phyloP scores from a whole-genome alignment of 2,329 filamentous ascomycete species.

The Bipolaris oryzae region DNA sequence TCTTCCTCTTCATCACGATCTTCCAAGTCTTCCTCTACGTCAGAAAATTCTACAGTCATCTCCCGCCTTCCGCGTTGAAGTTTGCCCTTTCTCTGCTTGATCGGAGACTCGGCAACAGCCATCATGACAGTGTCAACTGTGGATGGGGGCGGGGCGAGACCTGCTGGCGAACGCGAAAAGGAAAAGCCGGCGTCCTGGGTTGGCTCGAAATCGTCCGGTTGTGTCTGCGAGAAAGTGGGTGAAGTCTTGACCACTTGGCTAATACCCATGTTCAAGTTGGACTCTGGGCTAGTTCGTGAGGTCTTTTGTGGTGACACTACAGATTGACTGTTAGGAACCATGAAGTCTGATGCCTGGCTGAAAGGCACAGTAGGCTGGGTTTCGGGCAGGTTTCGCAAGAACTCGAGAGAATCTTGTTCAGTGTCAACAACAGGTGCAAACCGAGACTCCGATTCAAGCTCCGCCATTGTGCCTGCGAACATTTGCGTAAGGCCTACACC shows the following conservation, averaged over 20 bases:
- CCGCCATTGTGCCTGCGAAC: conserved; percentile 87
- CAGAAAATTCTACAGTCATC: conserved; percentile 50
- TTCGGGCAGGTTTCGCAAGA: conserved; percentile 59
- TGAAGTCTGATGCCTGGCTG: conserved; percentile 65
- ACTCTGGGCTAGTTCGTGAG: conserved; percentile 24
- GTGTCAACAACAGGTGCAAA: conserved; percentile 32
- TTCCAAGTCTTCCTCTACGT: conserved; percentile 52
- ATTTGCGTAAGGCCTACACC: conserved; percentile 82
- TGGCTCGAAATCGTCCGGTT: conserved; percentile 72
- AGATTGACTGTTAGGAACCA: conserved; percentile 64
- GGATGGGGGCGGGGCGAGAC: conserved; percentile 66
- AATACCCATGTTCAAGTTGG: conserved; percentile 43
- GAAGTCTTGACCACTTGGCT: conserved; percentile 45
- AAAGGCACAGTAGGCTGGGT: conserved; percentile 62
- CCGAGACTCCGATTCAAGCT: conserved; percentile 54
- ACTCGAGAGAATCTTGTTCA: conserved; percentile 58
- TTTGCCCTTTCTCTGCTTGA: conserved; percentile 66
- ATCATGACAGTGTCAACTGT: conserved; percentile 73
- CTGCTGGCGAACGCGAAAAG: conserved; percentile 70
- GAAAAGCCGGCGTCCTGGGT: conserved; percentile 84
- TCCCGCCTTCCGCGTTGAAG: conserved; percentile 56
- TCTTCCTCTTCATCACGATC: conserved; percentile 28
- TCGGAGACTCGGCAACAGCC: conserved; percentile 66
- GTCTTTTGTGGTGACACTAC: conserved; percentile 31
- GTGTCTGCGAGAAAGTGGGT: conserved; percentile 56